phyloP scores from a whole-genome alignment of 345 rosid species.

The Mercurialis annua region DNA sequence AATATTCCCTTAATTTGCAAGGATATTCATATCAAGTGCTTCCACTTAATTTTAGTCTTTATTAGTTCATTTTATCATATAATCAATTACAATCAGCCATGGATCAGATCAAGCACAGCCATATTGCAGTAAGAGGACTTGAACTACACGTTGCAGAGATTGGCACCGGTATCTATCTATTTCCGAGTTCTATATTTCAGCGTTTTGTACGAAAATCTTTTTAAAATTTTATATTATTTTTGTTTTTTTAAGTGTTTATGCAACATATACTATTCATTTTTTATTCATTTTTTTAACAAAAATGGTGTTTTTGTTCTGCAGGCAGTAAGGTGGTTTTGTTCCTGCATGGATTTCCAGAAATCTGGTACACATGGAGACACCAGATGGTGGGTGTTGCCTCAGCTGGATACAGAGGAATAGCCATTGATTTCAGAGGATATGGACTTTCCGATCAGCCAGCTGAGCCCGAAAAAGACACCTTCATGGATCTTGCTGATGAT shows the following conservation, averaged over 20 bases:
- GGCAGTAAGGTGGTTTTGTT: slow-evolving; percentile 32
- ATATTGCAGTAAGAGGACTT: slow-evolving; percentile 9
- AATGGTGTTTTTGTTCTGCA: slow-evolving; percentile 6
- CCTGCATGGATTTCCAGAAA: slow-evolving; percentile 47
- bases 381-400: slow-evolving; percentile 37
- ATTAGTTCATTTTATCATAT: no score
- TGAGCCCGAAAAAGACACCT: slow-evolving; percentile 32
- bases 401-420: slow-evolving; percentile 30
- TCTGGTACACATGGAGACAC: slow-evolving; percentile 48
- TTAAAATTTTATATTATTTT: no score
- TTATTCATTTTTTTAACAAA: neutral
- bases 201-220: no score
- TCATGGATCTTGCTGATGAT: slow-evolving; percentile 31
- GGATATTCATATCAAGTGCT: no score
- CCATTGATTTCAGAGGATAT: slow-evolving; percentile 42
- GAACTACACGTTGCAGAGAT: slow-evolving; percentile 20
- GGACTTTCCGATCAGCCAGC: slow-evolving; percentile 39
- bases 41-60: no score
- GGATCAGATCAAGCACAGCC: slow-evolving; percentile 13
- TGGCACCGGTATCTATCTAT: slow-evolving; percentile 1
- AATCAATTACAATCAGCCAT: no score
- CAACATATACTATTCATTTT: no score
- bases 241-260: neutral
- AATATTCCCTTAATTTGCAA: no score
- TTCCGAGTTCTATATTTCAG: neutral